Evolutionary conservation across 345 rosid species (phyloP), one percentile per base, ranked within the genome.

Genomic region (Sisymbrium irio): DNA sequence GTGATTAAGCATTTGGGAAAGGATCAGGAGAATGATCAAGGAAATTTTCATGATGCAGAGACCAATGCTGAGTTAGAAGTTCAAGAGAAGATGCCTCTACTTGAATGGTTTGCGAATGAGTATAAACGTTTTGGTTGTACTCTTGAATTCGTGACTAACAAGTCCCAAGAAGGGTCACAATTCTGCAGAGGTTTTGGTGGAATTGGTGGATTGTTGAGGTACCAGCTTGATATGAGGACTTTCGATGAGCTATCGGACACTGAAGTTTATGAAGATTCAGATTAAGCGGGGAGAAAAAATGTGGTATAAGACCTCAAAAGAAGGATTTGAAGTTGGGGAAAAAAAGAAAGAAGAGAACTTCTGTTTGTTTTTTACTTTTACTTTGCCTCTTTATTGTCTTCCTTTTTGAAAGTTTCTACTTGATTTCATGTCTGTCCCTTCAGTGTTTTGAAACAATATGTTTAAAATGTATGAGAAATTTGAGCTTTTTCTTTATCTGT

Each of bases 91-190:
- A 53, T 77, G 80, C 82, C 95, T 18, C 76, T 92, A 25, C 96
- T 92, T 3, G 98, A 92, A 74, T 90, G 98, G 98, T 92, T 92
- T 82, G 98, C 96, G 37, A 87, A 88, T 36, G 96, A 89, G 75
- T 90, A 90, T 83, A 90, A 85, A 83, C 78, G 81, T 44, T 92
- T 90, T 63, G 98, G 98, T 59, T 92, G 98, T 77, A 78, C 86
- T 0, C 88, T 90, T 40, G 92, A 92, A 58, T 90, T 92, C 62
- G 93, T 92, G 58, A 92, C 98, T 47, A 90, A 92, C 74, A 90
- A 90, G 72, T 90, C 98, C n/a, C 95, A 92, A 79, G 95, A 92
- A 76, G 97, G 98, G 13, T 91, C 96, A 14, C 97, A 87, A 51
- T 91, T 91, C 79, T 91, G 93, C 80, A 65, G 97, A 79, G 96